phyloP scores from a whole-genome alignment of 2,329 filamentous ascomycete species.

The Talaromyces sp. region DNA sequence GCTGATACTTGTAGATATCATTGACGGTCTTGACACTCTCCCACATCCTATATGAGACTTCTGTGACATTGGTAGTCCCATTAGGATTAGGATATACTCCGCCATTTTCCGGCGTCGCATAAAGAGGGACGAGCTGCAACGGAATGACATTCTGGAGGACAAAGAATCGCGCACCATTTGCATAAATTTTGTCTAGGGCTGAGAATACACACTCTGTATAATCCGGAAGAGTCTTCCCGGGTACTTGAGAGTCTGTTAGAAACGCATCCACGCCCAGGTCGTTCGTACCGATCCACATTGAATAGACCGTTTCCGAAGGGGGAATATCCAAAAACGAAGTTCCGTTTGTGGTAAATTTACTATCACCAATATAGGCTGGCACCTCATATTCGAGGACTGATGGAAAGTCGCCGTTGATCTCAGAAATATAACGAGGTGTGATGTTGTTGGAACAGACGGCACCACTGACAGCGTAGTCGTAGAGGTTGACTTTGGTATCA shows the following conservation, averaged over 20 bases:
- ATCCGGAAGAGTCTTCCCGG: conserved; percentile 58
- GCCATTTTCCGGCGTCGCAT: conserved; percentile 51
- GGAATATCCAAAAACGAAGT: conserved; percentile 41
- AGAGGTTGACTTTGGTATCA: conserved; percentile 50
- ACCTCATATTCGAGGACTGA: conserved; percentile 62
- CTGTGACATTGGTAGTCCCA: conserved; percentile 50
- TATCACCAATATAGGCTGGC: conserved; percentile 38
- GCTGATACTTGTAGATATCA: conserved; percentile 51
- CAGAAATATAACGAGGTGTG: conserved; percentile 52
- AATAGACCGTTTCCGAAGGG: conserved; percentile 64
- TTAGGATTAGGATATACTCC: conserved; percentile 46
- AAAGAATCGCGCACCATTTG: conserved; percentile 65
- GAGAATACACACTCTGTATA: conserved; percentile 67
- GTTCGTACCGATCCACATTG: conserved; percentile 79
- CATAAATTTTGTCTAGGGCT: conserved; percentile 61
- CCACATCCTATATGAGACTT: conserved; percentile 51
- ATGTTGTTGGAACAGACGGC: conserved; percentile 70
- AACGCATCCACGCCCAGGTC: conserved; percentile 67
- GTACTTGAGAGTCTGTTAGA: conserved; percentile 60
- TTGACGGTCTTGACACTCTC: conserved; percentile 52
- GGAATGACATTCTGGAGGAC: conserved; percentile 69
- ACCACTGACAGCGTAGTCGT: conserved; percentile 70
- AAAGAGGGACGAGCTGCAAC: conserved; percentile 65
- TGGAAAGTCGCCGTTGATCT: conserved; percentile 58
- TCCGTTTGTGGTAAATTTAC: conserved; percentile 19